A percentile compares a stretch with the other conserved stretches of the same genome.
Evolutionary conservation across 2,329 filamentous ascomycete species (phyloP).

Genomic region (Trichoderma breve): DNA sequence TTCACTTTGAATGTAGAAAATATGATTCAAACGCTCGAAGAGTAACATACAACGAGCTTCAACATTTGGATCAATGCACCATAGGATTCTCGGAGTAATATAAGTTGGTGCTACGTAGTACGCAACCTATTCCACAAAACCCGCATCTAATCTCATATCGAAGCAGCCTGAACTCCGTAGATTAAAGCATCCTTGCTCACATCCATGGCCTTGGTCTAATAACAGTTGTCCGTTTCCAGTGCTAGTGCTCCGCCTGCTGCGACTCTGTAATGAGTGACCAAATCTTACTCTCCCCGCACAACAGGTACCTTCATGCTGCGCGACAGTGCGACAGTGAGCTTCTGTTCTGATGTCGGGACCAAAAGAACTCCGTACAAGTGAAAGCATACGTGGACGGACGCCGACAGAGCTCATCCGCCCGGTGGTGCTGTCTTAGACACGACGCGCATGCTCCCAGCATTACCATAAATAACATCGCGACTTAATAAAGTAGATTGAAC

Average conservation of each 20-base stretch:
- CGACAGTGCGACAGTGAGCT: not conserved
- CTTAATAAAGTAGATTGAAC: too few species aligned
- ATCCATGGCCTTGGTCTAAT: not conserved
- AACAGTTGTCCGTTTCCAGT: not conserved
- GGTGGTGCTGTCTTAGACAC: not conserved
- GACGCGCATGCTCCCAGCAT: not conserved
- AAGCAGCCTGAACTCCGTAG: not conserved
- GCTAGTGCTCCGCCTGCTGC: not conserved
- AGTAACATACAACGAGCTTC: not conserved
- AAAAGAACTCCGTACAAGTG: not conserved
- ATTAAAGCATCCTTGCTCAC: not conserved
- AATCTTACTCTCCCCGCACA: not conserved
- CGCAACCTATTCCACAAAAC: not conserved
- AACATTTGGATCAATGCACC: not conserved
- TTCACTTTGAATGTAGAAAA: not conserved
- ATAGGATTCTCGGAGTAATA: not conserved
- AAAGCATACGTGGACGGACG: not conserved
- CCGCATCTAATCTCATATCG: conserved; percentile 11
- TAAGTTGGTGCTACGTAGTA: not conserved
- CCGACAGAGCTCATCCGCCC: not conserved
- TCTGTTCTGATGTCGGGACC: not conserved
- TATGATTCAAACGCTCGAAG: not conserved
- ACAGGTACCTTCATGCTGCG: not conserved
- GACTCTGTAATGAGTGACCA: not conserved
- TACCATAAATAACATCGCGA: not conserved